Evolutionary conservation across 768 basidiomycete species (phyloP), one percentile per base, ranked within the genome.

Genomic region (Termitomyces sp.): DNA sequence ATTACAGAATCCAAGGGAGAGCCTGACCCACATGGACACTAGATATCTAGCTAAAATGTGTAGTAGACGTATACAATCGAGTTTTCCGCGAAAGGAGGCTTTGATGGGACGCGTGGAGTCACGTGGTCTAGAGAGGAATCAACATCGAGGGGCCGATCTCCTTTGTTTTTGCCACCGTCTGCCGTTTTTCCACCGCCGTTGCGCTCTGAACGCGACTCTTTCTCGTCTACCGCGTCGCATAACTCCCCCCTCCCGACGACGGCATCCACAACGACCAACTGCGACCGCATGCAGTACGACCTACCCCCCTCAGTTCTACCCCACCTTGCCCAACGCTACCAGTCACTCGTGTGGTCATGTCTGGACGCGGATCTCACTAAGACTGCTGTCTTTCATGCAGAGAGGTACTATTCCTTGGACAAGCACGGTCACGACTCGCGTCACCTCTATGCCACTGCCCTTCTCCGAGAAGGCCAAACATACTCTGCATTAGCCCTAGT

Each of bases 381-480:
- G 71, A 86, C 91, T 13, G 93, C 93, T 43, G 82, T 92, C 49
- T 96, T 96, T 77, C 91, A 91, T 75, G 91, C 93, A 38, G 94
- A 95, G 74, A 77, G 91, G 63, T 91, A 91, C 70, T 88, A 81
- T 70, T 82, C 85, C 43, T 74, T 91, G 71, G 86, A 90, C 72
- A 77, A 80, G 61, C 70, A 76, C 33, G 85, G 84, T 72, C 93
- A 95, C 70, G 87, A 91, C 68, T 85, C 91, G 64, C 83, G 90
- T 58, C 92, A 92, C 77, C 81, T 95, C 48, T 91, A 91, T 78
- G 91, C 93, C 63, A 86, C 82, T 46, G 80, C 87, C 20, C 82
- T 95, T 63, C 80, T 92, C 47, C 82, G 79, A 6, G 81, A 85
- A 64, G 82, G 81, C 57, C 88, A 89, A 68, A 82, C 86, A 14